These are phyloP conservation scores for Cladorrhinum sp. DNA, from an alignment of 2,329 filamentous ascomycete genomes.

Conservation along the genomic window DNA sequence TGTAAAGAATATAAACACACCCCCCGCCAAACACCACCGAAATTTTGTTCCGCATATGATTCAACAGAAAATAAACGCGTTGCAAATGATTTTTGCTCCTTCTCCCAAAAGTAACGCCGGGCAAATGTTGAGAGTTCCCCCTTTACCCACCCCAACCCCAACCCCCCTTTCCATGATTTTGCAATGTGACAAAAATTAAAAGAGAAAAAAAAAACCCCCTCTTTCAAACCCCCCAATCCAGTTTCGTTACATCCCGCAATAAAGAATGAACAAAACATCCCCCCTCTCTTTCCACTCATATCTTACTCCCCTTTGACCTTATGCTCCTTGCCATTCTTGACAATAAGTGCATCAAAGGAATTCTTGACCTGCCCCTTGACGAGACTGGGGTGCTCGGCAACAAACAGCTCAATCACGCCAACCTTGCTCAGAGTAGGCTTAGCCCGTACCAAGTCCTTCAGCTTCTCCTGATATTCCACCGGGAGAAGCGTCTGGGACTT, in stretches of 20 bases:
- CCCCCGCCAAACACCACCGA: not conserved
- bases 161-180: not conserved
- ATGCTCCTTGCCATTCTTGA: slow-evolving; percentile 62
- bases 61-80: not conserved
- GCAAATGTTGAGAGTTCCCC: not conserved
- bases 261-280: not conserved
- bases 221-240: not conserved
- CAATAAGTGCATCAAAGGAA: slow-evolving; percentile 65
- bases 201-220: not conserved
- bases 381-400: slow-evolving; percentile 69
- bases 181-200: not conserved
- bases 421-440: slow-evolving; percentile 61
- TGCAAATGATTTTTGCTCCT: not conserved
- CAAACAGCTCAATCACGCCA: slow-evolving; percentile 71
- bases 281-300: no score
- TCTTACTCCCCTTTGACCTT: slow-evolving; percentile 40
- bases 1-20: not conserved
- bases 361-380: slow-evolving; percentile 68
- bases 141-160: not conserved
- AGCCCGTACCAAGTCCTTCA: slow-evolving; percentile 67
- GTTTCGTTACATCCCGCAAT: not conserved
- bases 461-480: slow-evolving; percentile 57
- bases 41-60: not conserved
- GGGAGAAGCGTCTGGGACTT: slow-evolving; percentile 45
- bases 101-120: not conserved